Evolutionary conservation across 73 alveolate species (phyloP), one percentile per base, ranked within the genome.

Genomic region (Breviolum minutum): DNA sequence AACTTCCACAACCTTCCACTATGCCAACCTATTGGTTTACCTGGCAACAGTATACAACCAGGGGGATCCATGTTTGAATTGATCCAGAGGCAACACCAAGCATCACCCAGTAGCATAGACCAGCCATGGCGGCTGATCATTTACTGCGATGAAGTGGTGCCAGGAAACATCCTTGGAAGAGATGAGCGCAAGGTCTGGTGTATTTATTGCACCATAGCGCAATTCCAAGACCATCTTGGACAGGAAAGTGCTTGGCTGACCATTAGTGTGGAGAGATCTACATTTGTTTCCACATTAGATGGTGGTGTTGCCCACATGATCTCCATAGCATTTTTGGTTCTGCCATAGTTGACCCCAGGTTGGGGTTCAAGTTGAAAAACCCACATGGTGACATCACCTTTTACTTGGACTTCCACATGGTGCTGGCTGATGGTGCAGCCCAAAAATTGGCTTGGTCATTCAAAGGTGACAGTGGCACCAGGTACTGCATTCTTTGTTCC

Each of bases 371-470:
- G 69, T 30, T 87, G 40, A 87, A 87, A 9, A 29, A n/a, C 63
- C 61, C 80, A 6, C 7, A 79, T 6, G 94, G 94, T 24, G 80
- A 85, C 63, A 27, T 85, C 54, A 63, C 76, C 13, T 27, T 87
- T 32, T 70, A 66, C 12, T 64, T 66, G 30, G 80, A 29, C 19
- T 27, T 70, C 64, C 63, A 11, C 32, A 64, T 87, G 19, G n/a
- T 70, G 12, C 24, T 87, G 20, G 82, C 84, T 0, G 95, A 87
- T 66, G 95, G 95, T 8, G 95, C 95, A 24, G 95, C 95, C 69
- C 83, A 63, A 12, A 87, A 87, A 48, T 63, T n/a, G 92, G 92
- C 60, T 29, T 82, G 92, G 92, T 40, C 60, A 32, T 2, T 22
- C 48, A 82, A 82, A 54, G 92, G 92, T 6, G 92, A 82, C 22